Evolutionary conservation across 2,329 filamentous ascomycete genomes (phyloP).

Genomic region (Penicillium italicum): DNA sequence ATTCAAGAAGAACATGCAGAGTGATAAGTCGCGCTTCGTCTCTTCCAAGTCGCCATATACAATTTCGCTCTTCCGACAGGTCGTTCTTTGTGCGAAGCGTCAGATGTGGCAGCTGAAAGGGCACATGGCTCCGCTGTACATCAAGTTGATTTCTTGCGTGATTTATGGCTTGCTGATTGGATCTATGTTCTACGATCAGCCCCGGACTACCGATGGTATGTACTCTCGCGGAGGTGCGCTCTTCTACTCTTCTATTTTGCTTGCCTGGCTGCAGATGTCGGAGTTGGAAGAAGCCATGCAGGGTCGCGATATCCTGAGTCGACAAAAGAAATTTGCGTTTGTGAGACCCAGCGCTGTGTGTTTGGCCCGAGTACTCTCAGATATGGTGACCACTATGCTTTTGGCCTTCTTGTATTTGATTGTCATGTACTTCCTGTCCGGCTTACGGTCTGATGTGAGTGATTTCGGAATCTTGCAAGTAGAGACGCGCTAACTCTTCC

Average conservation of each 20-base stretch:
- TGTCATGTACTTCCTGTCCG: slow-evolving; percentile 60
- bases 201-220: slow-evolving; percentile 53
- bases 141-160: slow-evolving; percentile 70
- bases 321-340: slow-evolving; percentile 62
- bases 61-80: slow-evolving; percentile 66
- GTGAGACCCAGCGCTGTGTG: slow-evolving; percentile 60
- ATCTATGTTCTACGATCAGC: slow-evolving; percentile 66
- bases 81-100: slow-evolving; percentile 55
- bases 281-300: slow-evolving; percentile 73
- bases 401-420: slow-evolving; percentile 55
- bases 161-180: slow-evolving; percentile 68
- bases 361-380: slow-evolving; percentile 55
- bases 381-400: slow-evolving; percentile 53
- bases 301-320: slow-evolving; percentile 63
- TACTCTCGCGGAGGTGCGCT: slow-evolving; percentile 58
- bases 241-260: slow-evolving; percentile 61
- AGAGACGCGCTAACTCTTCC: neutral
- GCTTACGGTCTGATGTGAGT: slow-evolving; percentile 28
- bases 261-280: slow-evolving; percentile 65
- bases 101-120: slow-evolving; percentile 73
- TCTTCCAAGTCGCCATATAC: slow-evolving; percentile 68
- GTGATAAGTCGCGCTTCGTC: slow-evolving; percentile 51
- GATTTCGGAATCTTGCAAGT: neutral
- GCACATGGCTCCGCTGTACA: slow-evolving; percentile 66
- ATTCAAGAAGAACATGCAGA: slow-evolving; percentile 60